A percentile compares a stretch with the other conserved stretches of the same genome.
Evolutionary conservation across 1,284 basidiomycete species (phyloP).

Genomic region (Cutaneotrichosporon curvatum): DNA sequence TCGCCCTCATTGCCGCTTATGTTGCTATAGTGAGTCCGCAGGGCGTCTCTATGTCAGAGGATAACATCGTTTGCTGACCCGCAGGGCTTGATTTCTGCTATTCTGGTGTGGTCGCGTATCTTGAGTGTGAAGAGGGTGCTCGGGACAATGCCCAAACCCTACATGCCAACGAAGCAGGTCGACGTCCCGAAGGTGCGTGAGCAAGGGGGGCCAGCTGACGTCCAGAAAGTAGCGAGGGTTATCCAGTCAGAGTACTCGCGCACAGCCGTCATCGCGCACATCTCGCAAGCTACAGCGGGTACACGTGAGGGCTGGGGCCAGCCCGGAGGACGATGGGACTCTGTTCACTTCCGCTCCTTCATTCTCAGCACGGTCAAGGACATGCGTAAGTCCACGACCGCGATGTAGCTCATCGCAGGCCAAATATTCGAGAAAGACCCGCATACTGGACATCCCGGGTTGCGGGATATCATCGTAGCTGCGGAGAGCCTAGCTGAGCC

Average conservation of each 20-base stretch:
- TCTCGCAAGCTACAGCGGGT: constrained; percentile 64
- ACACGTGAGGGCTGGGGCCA: constrained; percentile 73
- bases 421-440: constrained; percentile 1
- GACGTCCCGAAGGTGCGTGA: constrained; percentile 65
- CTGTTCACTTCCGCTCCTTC: constrained; percentile 35
- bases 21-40: constrained; percentile 32
- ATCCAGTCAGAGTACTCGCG: constrained; percentile 71
- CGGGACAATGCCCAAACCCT: constrained; percentile 59
- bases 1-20: constrained; percentile 37
- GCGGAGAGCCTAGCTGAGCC: constrained; percentile 37
- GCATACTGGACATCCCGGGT: constrained; percentile 54
- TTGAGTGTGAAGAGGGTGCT: constrained; percentile 36
- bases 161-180: constrained; percentile 55
- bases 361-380: constrained; percentile 30
- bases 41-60: no score
- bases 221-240: constrained; percentile 62
- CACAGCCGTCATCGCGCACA: constrained; percentile 65
- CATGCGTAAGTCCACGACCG: constrained; percentile 29
- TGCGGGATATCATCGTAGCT: constrained; percentile 58
- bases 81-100: constrained; percentile 28
- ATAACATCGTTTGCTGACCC: no score
- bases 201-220: background rate
- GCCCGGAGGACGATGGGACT: constrained; percentile 48
- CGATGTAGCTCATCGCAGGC: constrained; percentile 8
- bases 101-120: constrained; percentile 35